These are phyloP conservation scores for Aureobasidium sp. DNA, from an alignment of 2,329 filamentous ascomycete genomes.

Conservation along the genomic window DNA sequence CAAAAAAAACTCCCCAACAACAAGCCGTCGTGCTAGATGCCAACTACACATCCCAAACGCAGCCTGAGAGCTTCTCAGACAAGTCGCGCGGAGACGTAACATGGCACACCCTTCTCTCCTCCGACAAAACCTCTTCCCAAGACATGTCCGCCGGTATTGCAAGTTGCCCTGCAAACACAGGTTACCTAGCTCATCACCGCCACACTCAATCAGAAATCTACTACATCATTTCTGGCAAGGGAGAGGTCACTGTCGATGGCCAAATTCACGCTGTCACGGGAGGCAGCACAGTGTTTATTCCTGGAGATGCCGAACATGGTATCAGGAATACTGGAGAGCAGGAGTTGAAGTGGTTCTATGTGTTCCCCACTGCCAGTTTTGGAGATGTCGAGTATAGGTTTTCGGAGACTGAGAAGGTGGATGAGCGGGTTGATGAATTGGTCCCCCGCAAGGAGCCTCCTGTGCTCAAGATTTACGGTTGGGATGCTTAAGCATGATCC, in stretches of 20 bases:
- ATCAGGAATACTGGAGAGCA: conserved; percentile 19
- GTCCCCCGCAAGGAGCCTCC: conserved; percentile 1
- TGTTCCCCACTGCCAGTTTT: conserved; percentile 13
- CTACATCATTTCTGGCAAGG: conserved; percentile 32
- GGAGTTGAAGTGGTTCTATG: conserved; percentile 15
- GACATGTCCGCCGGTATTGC: conserved; percentile 31
- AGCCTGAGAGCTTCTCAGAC: not conserved
- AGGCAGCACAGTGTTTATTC: conserved; percentile 35
- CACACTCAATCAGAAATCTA: conserved; percentile 39
- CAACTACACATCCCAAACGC: not conserved
- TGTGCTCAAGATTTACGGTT: not conserved
- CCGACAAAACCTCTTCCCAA: conserved; percentile 24
- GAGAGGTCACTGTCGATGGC: conserved; percentile 34
- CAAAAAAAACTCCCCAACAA: not conserved
- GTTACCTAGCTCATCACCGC: conserved; percentile 32
- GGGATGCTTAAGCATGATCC: not conserved
- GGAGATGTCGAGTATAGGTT: conserved; percentile 14
- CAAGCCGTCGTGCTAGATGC: not conserved
- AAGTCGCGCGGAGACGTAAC: conserved; percentile 20
- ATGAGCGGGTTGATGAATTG: not conserved
- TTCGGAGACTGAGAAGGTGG: conserved; percentile 3
- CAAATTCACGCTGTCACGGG: conserved; percentile 25
- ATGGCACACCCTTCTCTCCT: conserved; percentile 37
- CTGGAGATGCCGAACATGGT: conserved; percentile 37
- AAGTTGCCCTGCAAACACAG: conserved; percentile 26